Evolutionary conservation across 2,329 filamentous ascomycete genomes (phyloP).

Genomic region (Aspergillus calidoustus): DNA sequence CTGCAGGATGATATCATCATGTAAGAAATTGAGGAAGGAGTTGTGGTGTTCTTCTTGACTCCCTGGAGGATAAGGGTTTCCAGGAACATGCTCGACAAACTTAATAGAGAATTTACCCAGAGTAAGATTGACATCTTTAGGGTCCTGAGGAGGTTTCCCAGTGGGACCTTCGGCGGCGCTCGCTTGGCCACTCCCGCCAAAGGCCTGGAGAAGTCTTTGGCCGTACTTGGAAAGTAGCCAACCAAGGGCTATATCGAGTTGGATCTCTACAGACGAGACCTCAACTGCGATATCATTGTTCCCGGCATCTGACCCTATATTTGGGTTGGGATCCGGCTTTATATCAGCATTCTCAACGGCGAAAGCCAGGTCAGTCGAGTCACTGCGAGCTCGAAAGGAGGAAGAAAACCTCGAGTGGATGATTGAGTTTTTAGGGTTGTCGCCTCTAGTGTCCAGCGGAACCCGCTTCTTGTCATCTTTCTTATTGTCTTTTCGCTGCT

Average conservation of each 20-base stretch:
- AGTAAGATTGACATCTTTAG: conserved; percentile 29
- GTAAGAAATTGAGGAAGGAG: conserved; percentile 26
- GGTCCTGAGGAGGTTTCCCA: conserved; percentile 16
- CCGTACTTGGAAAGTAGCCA: conserved; percentile 46
- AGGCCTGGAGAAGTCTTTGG: conserved; percentile 34
- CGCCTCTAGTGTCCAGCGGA: conserved; percentile 11
- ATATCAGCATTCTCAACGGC: conserved; percentile 18
- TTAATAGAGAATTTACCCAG: conserved; percentile 39
- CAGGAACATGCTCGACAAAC: conserved; percentile 44
- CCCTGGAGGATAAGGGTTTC: conserved; percentile 31
- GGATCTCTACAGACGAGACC: conserved; percentile 35
- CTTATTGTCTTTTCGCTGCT: conserved; percentile 14
- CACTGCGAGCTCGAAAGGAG: conserved; percentile 27
- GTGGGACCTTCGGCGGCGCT: conserved; percentile 11
- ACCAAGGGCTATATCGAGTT: conserved; percentile 47
- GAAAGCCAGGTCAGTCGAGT: conserved; percentile 23
- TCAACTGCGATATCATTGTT: conserved; percentile 35
- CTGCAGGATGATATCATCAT: conserved; percentile 42
- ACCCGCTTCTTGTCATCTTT: conserved; percentile 20
- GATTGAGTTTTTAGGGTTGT: conserved; percentile 29
- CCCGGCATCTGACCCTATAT: background rate
- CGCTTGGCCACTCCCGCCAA: conserved; percentile 21
- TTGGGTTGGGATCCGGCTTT: conserved; percentile 12
- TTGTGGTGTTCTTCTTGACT: conserved; percentile 18
- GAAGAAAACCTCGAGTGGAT: conserved; percentile 28